Evolutionary conservation across 2,329 filamentous ascomycete species (phyloP).

Genomic region (Fusarium keratoplasticum): DNA sequence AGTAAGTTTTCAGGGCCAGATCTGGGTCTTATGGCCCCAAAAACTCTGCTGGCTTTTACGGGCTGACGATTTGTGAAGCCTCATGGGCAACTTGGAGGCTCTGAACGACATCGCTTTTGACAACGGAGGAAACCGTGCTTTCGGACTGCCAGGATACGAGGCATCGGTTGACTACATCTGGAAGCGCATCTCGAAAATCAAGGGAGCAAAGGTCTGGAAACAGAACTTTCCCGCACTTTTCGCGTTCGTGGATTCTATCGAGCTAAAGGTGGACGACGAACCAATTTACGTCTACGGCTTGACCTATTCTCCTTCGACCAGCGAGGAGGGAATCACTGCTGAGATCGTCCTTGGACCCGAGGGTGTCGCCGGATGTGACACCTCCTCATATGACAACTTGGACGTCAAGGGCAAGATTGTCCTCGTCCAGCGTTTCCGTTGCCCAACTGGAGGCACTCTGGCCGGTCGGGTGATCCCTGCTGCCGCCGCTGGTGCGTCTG

Average conservation of each 20-base stretch:
- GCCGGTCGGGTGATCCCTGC: conserved; percentile 37
- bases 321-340: conserved; percentile 32
- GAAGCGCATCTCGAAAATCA: conserved; percentile 56
- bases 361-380: conserved; percentile 38
- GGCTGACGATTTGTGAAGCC: background rate
- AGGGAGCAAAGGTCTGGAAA: conserved; percentile 54
- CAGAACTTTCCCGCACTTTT: conserved; percentile 63
- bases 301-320: conserved; percentile 36
- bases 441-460: conserved; percentile 40
- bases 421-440: conserved; percentile 36
- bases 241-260: conserved; percentile 54
- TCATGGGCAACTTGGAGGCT: conserved; percentile 25
- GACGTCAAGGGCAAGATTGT: conserved; percentile 45
- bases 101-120: conserved; percentile 37
- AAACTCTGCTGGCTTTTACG: no score
- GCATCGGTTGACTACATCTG: conserved; percentile 63
- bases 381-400: conserved; percentile 28
- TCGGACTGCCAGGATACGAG: conserved; percentile 61
- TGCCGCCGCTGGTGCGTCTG: conserved; percentile 33
- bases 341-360: conserved; percentile 35
- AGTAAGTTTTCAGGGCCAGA: background rate
- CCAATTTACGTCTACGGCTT: conserved; percentile 33
- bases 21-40: background rate
- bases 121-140: conserved; percentile 65
- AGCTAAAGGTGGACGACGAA: conserved; percentile 47